A percentile compares a stretch with the other conserved stretches of the same genome.
Conservation (phyloP, 495 filamentous ascomycete genomes). For the Podospora fimiseda region DNA sequence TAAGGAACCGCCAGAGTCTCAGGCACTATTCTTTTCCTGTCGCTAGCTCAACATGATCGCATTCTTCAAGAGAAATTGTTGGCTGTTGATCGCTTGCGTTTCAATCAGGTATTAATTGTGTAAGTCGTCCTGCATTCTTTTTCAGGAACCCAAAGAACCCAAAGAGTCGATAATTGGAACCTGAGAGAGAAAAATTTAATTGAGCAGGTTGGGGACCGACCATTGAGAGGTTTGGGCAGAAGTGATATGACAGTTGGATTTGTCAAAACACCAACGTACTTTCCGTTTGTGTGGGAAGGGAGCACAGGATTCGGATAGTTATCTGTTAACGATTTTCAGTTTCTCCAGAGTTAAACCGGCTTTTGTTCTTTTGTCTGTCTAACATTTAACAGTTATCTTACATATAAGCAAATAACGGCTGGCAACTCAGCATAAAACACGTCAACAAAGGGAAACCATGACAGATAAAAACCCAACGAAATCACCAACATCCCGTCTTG, state of each 20-base stretch:
- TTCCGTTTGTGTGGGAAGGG: neutral
- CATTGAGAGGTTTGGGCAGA: neutral
- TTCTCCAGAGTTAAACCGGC: neutral
- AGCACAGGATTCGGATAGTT: neutral
- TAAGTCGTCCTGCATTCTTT: constrained; percentile 7
- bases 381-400: too few species aligned
- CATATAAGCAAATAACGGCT: neutral
- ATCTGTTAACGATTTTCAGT: neutral
- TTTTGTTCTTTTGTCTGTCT: neutral
- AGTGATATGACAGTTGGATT: neutral
- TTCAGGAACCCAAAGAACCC: neutral
- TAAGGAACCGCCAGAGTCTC: constrained; percentile 7
- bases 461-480: neutral
- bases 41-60: constrained; percentile 5
- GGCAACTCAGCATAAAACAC: neutral
- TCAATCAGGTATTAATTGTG: constrained; percentile 17
- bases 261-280: neutral
- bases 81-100: constrained; percentile 2
- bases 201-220: neutral
- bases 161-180: neutral
- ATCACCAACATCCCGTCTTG: neutral
- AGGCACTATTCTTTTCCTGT: constrained; percentile 14
- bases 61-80: neutral
- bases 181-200: neutral
- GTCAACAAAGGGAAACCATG: neutral